These are phyloP conservation scores for Salix exigua DNA, from an alignment of 345 rosid genomes.

Conservation along the genomic window DNA sequence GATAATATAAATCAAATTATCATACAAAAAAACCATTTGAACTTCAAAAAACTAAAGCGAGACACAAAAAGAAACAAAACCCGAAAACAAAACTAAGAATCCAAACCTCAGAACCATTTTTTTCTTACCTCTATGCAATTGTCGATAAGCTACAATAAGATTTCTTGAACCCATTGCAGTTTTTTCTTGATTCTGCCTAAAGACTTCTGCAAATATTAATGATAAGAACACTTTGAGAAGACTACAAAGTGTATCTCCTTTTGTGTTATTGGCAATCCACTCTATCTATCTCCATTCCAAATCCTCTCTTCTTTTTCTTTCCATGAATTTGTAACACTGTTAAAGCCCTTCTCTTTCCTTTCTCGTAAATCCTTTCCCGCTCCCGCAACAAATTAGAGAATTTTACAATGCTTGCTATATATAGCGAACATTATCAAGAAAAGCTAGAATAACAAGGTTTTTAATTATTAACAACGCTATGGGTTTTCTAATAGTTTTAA, in stretches of 20 bases:
- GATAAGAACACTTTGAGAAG: conserved; percentile 67
- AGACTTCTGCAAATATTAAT: conserved; percentile 46
- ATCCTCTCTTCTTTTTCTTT: conserved; percentile 6
- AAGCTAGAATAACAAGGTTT: too few relatives aligned
- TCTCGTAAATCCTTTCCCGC: too few relatives aligned
- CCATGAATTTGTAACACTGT: too few relatives aligned
- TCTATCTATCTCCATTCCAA: neutral
- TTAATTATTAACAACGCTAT: too few relatives aligned
- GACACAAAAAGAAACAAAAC: neutral
- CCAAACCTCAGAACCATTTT: neutral
- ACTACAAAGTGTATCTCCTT: conserved; percentile 40
- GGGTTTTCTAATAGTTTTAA: too few relatives aligned
- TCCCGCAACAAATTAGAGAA: too few relatives aligned
- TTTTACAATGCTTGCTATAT: too few relatives aligned
- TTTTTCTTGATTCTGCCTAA: conserved; percentile 32
- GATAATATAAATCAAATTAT: neutral
- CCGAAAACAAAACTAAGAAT: neutral
- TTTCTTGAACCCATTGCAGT: conserved; percentile 44
- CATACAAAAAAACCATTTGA: neutral
- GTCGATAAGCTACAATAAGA: conserved; percentile 30
- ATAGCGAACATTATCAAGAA: too few relatives aligned
- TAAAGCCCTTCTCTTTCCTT: too few relatives aligned
- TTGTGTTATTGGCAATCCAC: conserved; percentile 46
- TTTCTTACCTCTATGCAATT: conserved; percentile 32
- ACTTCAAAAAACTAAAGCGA: neutral